Base-by-base conservation (phyloP, 495 filamentous ascomycete species). In the Penicillium verhagenii region DNA sequence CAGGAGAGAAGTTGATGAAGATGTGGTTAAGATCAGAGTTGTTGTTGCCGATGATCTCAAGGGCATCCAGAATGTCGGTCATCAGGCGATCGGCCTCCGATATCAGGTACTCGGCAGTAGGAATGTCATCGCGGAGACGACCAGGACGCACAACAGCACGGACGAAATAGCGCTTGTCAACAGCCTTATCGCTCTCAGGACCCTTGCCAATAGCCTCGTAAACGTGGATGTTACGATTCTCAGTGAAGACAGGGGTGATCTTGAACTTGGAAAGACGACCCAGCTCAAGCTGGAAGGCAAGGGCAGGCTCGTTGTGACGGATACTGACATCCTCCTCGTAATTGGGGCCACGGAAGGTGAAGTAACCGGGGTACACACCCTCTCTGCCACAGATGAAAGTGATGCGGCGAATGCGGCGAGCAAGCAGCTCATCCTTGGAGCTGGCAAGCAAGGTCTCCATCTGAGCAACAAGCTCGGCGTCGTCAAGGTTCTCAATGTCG, bases 21-120 rank as follows among this genome's bases (percentile, higher is more conserved):
- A 98, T 96, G 78, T 98, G 95, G 79, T 98, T 98, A 63, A 98
- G 80, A 80, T 98, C 94, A 43, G 94, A 96, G 80, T 96, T 93
- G 82, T 96, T 97, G 82, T 95, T 96, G 53, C 95, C 95, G 64
- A 97, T 92, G 62, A 98, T 95, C 82, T 98, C 94, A 51, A 98
- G 75, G 16, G 94, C 95, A 72, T 97, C 94, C 44, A 98, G 81
- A 68, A 98, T 97, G 66, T 98, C 94, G 73, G 90, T 97, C 82
- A 97, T 92, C 52, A 98, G 79, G 26, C 94, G 85, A 67, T 98
- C 93, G 52, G 95, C 89, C 75, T 98, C 94, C 7, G 93, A 97
- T 63, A 96, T 97, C 54, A 98, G 82, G 72, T 98, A 98, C 74
- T 98, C 94, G 5, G 91, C 91, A 11, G 92, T 97, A 33, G 94